These are phyloP conservation scores for Termitomyces sp. DNA, from an alignment of 768 basidiomycete species.

Conservation along the genomic window DNA sequence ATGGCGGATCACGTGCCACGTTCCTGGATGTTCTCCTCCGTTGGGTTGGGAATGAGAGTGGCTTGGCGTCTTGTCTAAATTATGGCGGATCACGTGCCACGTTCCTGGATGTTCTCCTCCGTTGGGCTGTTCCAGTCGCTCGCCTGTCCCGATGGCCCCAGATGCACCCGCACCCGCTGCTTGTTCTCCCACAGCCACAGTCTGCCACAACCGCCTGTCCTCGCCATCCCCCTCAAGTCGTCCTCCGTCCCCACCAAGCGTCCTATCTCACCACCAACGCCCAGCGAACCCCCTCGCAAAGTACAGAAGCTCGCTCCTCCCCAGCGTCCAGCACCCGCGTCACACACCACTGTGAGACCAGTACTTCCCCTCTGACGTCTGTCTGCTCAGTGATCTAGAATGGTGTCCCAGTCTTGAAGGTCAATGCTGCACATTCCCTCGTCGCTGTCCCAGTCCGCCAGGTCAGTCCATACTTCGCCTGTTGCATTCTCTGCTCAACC, in stretches of 20 bases:
- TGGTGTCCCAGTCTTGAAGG: constrained; percentile 61
- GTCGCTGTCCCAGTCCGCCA: constrained; percentile 75
- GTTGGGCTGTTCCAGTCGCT: constrained; percentile 53
- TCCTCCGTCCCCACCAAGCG: constrained; percentile 50
- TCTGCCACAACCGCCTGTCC: constrained; percentile 29
- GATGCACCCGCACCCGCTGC: constrained; percentile 53
- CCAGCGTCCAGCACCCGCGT: constrained; percentile 34
- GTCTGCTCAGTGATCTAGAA: constrained; percentile 31
- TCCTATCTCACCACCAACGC: constrained; percentile 25
- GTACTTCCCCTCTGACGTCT: background rate
- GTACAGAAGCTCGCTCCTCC: constrained; percentile 52
- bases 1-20: background rate
- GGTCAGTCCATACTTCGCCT: constrained; percentile 30
- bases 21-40: background rate
- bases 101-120: constrained; percentile 58
- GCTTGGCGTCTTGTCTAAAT: background rate
- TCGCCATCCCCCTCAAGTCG: constrained; percentile 35
- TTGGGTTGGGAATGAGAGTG: no score
- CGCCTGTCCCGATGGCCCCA: constrained; percentile 51
- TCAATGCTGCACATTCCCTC: constrained; percentile 65
- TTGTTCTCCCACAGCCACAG: constrained; percentile 60
- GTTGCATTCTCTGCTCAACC: constrained; percentile 9
- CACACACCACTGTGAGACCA: constrained; percentile 29
- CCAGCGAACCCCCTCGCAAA: constrained; percentile 58
- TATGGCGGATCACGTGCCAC: background rate